Evolutionary conservation across 805 yeast genomes (phyloP), one percentile per base, ranked within the genome.

Genomic region (Zygosaccharomyces lentus): DNA sequence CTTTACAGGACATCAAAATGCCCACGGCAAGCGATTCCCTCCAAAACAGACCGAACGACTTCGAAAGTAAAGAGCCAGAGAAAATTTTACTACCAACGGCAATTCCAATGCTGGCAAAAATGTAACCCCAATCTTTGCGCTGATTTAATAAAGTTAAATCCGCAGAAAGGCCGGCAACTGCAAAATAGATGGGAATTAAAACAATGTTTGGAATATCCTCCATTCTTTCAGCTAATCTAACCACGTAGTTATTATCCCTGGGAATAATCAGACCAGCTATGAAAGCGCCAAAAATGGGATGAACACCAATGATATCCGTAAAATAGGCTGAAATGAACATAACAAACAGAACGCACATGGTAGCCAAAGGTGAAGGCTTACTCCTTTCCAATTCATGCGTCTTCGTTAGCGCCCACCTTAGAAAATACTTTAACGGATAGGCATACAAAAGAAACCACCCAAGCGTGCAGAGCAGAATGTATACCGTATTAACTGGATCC

Each of bases 221-320:
- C 64, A 86, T 76, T 57, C 84, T 81, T 53, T 81, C 87, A 2
- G 87, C 82, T 39, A 86, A 68, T 34, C 75, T 76, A 32, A 84
- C 75, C 13, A 82, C 88, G 59, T 81, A 84, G 13, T 84, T 84
- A 55, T 82, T 78, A 41, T 85, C 89, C 55, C 91, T 72, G 7
- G 95, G 95, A 6, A 85, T 76, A 42, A 86, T 77, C 26, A 82
- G 69, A 4, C 95, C 95, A 9, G 81, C 79, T 65, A 86, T 73
- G 57, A 86, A 87, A 0, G 91, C 93, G 34, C 95, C 95, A 65
- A 86, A 86, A 54, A 86, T 86, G 0, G 93, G 85, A 64, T 86
- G 95, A 9, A 84, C 91, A 4, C 95, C 95, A 51, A 86, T 82
- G 47, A 86, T 83, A 61, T 84, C 90, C 2, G 95, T 86, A 61